Evolutionary conservation across 805 yeast genomes (phyloP).

Genomic region (Candida chauliodis): DNA sequence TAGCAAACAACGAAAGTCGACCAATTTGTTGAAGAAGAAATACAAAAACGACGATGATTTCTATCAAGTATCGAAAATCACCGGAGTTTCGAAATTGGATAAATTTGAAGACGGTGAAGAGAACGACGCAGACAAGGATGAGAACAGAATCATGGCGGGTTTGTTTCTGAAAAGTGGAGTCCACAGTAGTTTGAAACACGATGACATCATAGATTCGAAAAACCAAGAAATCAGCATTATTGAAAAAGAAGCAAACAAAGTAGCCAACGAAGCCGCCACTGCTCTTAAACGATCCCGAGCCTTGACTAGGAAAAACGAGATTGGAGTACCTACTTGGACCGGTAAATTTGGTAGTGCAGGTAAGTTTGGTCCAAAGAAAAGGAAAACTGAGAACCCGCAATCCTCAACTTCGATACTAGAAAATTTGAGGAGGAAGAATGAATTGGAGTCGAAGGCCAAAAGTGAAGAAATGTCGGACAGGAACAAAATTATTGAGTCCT

Average conservation of each 20-base stretch:
- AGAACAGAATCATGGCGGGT: slow-evolving; percentile 68
- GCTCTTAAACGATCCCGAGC: slow-evolving; percentile 61
- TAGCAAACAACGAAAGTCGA: slow-evolving; percentile 29
- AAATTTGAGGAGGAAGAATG: slow-evolving; percentile 43
- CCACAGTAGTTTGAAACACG: slow-evolving; percentile 76
- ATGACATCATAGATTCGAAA: slow-evolving; percentile 57
- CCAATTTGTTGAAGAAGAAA: slow-evolving; percentile 22
- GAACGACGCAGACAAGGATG: slow-evolving; percentile 34
- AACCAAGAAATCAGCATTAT: slow-evolving; percentile 52
- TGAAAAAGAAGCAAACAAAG: slow-evolving; percentile 60
- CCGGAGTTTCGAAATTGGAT: slow-evolving; percentile 74
- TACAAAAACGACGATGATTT: slow-evolving; percentile 62
- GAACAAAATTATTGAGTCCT: slow-evolving; percentile 24
- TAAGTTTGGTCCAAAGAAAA: slow-evolving; percentile 31
- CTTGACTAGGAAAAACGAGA: slow-evolving; percentile 38
- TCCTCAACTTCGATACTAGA: slow-evolving; percentile 51
- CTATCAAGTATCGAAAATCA: slow-evolving; percentile 54
- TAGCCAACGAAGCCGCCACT: slow-evolving; percentile 50
- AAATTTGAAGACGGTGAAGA: slow-evolving; percentile 47
- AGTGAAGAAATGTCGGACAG: slow-evolving; percentile 22
- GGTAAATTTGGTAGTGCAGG: slow-evolving; percentile 90
- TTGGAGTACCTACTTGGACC: slow-evolving; percentile 96
- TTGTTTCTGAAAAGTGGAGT: slow-evolving; percentile 69
- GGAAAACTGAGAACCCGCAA: not conserved
- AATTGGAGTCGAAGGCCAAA: slow-evolving; percentile 21